These are phyloP conservation scores for Saitozyma podzolica DNA, from an alignment of 768 basidiomycete genomes.

Conservation along the genomic window DNA sequence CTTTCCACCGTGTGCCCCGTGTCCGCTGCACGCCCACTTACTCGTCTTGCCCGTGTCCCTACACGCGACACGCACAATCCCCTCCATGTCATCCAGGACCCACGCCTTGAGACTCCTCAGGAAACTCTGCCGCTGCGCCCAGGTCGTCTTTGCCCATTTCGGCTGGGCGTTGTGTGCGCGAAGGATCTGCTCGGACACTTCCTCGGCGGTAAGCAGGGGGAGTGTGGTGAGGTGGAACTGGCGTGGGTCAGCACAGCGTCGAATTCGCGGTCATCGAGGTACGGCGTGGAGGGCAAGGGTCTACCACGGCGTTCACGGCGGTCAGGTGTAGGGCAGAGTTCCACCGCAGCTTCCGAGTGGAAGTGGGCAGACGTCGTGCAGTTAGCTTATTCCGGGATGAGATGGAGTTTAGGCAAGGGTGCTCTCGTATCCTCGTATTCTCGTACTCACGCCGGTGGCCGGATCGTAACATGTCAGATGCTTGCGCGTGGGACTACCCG, in stretches of 20 bases:
- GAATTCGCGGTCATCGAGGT: not conserved
- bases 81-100: slow-evolving; percentile 86
- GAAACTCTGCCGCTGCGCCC: slow-evolving; percentile 76
- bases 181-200: slow-evolving; percentile 72
- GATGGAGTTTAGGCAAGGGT: no score
- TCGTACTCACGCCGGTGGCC: slow-evolving; percentile 62
- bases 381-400: no score
- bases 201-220: slow-evolving; percentile 69
- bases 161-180: slow-evolving; percentile 67
- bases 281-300: not conserved
- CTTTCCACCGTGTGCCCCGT: no score
- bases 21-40: slow-evolving; percentile 16
- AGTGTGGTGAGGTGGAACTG: slow-evolving; percentile 72
- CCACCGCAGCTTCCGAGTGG: not conserved
- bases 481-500: slow-evolving; percentile 43
- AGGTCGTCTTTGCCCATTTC: slow-evolving; percentile 72
- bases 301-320: no score
- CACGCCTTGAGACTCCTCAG: slow-evolving; percentile 84
- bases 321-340: not conserved
- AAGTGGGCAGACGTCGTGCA: not conserved
- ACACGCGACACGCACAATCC: slow-evolving; percentile 81
- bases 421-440: no score
- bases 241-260: not conserved
- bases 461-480: slow-evolving; percentile 94
- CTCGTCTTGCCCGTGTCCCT: slow-evolving; percentile 91